phyloP scores from a whole-genome alignment of 352 stramenopile species.

The Globisporangium megalacanthum region DNA sequence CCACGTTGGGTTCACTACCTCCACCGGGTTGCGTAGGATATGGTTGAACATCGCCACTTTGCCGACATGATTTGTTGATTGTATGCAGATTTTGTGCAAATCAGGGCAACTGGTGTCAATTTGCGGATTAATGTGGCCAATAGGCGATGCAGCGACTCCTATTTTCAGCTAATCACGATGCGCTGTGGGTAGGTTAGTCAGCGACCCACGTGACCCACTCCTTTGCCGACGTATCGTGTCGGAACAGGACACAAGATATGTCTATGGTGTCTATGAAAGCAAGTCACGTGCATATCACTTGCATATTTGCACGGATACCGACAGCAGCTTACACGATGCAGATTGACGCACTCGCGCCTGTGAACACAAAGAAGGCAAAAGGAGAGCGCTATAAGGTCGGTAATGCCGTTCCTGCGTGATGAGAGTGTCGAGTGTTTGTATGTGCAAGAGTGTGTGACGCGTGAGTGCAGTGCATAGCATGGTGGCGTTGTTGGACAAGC shows the following conservation, averaged over 20 bases:
- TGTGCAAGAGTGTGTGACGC: slow-evolving; percentile 1
- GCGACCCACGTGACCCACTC: too few relatives aligned
- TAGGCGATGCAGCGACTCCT: background rate
- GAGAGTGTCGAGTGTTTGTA: background rate
- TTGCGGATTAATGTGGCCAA: too few relatives aligned
- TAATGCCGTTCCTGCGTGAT: background rate
- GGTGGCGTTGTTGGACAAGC: background rate
- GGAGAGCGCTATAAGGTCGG: background rate
- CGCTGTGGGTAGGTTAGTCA: too few relatives aligned
- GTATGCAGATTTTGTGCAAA: slow-evolving; percentile 3
- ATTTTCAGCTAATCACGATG: slow-evolving; percentile 1
- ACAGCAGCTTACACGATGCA: background rate
- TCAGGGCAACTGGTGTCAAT: background rate
- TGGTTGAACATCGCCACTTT: slow-evolving; percentile 1
- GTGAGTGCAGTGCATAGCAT: background rate
- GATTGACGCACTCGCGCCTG: background rate
- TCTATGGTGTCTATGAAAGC: background rate
- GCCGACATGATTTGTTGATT: background rate
- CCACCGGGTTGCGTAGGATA: too few relatives aligned
- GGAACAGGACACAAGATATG: background rate
- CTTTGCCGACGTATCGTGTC: background rate
- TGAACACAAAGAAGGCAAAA: background rate
- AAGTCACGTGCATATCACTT: background rate
- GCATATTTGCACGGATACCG: background rate
- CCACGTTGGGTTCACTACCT: too few relatives aligned